Evolutionary conservation across 2,329 filamentous ascomycete genomes (phyloP), one percentile per base, ranked within the genome.

Genomic region (Calonectria honghensis): DNA sequence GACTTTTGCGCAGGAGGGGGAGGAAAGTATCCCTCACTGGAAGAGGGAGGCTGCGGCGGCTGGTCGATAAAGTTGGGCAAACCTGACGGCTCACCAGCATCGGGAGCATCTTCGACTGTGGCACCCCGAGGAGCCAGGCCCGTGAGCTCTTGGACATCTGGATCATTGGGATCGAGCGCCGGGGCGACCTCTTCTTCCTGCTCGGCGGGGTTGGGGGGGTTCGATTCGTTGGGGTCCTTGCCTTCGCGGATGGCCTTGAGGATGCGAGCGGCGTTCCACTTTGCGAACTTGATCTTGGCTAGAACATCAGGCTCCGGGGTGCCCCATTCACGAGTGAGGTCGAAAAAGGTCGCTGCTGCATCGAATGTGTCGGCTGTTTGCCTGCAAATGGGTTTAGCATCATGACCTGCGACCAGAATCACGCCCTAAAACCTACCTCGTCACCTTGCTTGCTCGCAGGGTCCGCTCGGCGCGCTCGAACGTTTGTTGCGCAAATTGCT

Each of bases 331-430:
- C 93, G 93, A 71, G 95, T 90, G 6, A 98, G 89, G 79, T 98
- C 95, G 81, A 98, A 93, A 84, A 99, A 98, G 0, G 96, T 98
- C 0, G 95, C 93, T 0, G 97, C 95, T 2, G 97, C 97, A 82
- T 96, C 94, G 79, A 98, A 98, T 0, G 96, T 98, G 82, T 97
- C 95, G 73, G 95, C 96, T 0, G 97, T 99, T 90, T 97, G 94
- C 80, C 95, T 96, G 65, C 5, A 4, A 14, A 16, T 3, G n/a
- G 11, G 7, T 59, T 80, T 24, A 76, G 72, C 39, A 63, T 5
- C 0, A 18, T 39, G 59, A 9, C 20, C 10, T 10, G 20, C 20
- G 29, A 6, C 13, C 3, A n/a, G 4, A 27, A 32, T 35, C 6
- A 18, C 14, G 27, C 24, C 3, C n/a, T 5, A 3, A 0, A 1